Conservation (phyloP, 2,329 filamentous ascomycete species). For the Colletotrichum chrysophilum region DNA sequence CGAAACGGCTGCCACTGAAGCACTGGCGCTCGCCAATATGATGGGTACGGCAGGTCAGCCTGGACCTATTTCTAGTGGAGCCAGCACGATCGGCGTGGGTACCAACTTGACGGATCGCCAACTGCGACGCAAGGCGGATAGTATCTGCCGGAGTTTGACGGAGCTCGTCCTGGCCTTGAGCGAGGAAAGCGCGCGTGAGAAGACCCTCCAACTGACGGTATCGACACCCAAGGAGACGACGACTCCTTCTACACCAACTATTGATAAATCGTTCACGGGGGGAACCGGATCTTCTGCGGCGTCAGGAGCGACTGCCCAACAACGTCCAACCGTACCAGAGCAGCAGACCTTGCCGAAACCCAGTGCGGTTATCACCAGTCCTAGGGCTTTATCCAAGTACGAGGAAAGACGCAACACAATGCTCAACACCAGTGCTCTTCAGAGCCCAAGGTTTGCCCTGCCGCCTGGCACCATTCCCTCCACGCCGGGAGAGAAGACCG, state of each 20-base stretch:
- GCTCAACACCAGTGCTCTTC: conserved; percentile 47
- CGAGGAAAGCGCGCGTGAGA: conserved; percentile 55
- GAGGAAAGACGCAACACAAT: conserved; percentile 59
- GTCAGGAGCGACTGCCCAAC: conserved; percentile 33
- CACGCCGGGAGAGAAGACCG: conserved; percentile 42
- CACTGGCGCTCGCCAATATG: conserved; percentile 77
- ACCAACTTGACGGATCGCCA: conserved; percentile 76
- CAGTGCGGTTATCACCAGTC: conserved; percentile 41
- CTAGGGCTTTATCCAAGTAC: conserved; percentile 54
- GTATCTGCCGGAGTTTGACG: conserved; percentile 89
- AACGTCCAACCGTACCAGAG: conserved; percentile 49
- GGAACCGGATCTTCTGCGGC: conserved; percentile 17
- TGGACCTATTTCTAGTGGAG: conserved; percentile 70
- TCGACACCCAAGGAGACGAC: conserved; percentile 28
- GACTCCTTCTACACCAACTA: conserved; percentile 46
- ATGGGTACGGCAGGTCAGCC: conserved; percentile 76
- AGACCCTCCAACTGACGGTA: conserved; percentile 29
- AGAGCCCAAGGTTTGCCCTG: conserved; percentile 47
- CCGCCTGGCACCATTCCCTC: conserved; percentile 36
- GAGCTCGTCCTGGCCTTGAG: conserved; percentile 88
- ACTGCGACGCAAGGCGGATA: conserved; percentile 87
- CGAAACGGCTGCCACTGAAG: conserved; percentile 82
- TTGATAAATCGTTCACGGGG: conserved; percentile 43
- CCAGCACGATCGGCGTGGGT: conserved; percentile 63
- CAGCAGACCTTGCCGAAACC: conserved; percentile 28